Evolutionary conservation across 2,329 filamentous ascomycete genomes (phyloP).

Genomic region (Cadophora sp.): DNA sequence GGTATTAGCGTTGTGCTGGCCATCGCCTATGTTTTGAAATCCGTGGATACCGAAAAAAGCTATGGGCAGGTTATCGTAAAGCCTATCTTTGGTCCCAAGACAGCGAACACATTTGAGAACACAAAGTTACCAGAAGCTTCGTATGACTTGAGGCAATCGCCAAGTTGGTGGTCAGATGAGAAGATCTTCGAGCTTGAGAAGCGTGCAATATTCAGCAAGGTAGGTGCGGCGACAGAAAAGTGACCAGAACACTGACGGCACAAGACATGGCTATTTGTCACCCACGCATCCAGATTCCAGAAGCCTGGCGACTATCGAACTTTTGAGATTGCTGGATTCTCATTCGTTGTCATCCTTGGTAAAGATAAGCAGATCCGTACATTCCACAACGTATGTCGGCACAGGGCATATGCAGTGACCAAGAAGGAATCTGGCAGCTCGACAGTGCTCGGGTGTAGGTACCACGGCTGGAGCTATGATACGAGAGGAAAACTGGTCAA

Average conservation of each 20-base stretch:
- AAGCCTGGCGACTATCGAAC: constrained; percentile 43
- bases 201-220: constrained; percentile 41
- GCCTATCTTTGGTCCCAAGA: neutral
- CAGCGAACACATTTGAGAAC: neutral
- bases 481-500: constrained; percentile 40
- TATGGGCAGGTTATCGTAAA: neutral
- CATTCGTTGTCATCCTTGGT: constrained; percentile 40
- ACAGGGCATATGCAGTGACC: constrained; percentile 41
- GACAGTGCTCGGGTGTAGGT: constrained; percentile 40
- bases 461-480: constrained; percentile 44
- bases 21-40: constrained; percentile 11
- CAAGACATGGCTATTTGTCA: constrained; percentile 40
- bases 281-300: constrained; percentile 37
- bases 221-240: constrained; percentile 18
- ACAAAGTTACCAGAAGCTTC: neutral
- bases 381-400: constrained; percentile 43
- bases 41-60: neutral
- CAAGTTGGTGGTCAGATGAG: constrained; percentile 37
- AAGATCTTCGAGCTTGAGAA: constrained; percentile 37
- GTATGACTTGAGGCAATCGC: neutral
- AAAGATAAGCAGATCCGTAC: constrained; percentile 38
- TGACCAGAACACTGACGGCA: neutral
- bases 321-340: constrained; percentile 39
- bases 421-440: constrained; percentile 41
- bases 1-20: constrained; percentile 15